These are phyloP conservation scores for Exophiala alcalophila DNA, from an alignment of 2,329 filamentous ascomycete genomes.

Conservation along the genomic window DNA sequence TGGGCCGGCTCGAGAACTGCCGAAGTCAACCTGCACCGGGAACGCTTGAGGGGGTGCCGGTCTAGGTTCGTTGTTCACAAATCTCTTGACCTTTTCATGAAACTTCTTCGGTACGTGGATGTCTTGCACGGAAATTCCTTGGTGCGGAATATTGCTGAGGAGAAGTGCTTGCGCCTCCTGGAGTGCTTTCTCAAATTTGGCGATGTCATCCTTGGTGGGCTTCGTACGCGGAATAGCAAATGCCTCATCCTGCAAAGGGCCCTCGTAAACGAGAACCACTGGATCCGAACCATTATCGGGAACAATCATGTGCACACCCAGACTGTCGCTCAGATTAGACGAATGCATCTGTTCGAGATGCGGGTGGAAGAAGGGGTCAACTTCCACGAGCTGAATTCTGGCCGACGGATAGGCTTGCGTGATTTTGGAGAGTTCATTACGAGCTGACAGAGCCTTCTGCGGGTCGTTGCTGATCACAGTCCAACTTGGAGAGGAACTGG, in stretches of 20 bases:
- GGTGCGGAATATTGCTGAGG: constrained; percentile 44
- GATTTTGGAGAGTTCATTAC: constrained; percentile 50
- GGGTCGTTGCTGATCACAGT: constrained; percentile 83
- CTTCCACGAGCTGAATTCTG: constrained; percentile 43
- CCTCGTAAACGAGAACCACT: constrained; percentile 52
- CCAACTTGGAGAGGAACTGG: constrained; percentile 60
- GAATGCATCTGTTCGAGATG: constrained; percentile 43
- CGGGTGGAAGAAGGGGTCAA: constrained; percentile 51
- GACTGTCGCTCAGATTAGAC: constrained; percentile 41
- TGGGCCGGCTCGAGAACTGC: constrained; percentile 13
- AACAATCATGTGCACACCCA: constrained; percentile 49
- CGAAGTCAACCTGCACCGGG: constrained; percentile 52
- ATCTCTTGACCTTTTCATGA: constrained; percentile 62
- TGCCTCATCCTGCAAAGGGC: constrained; percentile 31
- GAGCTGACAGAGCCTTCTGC: constrained; percentile 63
- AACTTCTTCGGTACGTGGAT: constrained; percentile 31
- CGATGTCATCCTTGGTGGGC: constrained; percentile 54
- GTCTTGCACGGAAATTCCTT: constrained; percentile 26
- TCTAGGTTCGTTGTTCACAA: constrained; percentile 40
- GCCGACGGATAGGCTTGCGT: constrained; percentile 49
- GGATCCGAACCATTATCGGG: constrained; percentile 46
- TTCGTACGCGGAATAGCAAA: constrained; percentile 51
- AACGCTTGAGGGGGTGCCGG: constrained; percentile 45
- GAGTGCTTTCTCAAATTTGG: constrained; percentile 56
- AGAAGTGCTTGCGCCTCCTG: constrained; percentile 59